Base-by-base conservation (phyloP, 257 asterid genomes). In the Solanum bulbocastanum region DNA sequence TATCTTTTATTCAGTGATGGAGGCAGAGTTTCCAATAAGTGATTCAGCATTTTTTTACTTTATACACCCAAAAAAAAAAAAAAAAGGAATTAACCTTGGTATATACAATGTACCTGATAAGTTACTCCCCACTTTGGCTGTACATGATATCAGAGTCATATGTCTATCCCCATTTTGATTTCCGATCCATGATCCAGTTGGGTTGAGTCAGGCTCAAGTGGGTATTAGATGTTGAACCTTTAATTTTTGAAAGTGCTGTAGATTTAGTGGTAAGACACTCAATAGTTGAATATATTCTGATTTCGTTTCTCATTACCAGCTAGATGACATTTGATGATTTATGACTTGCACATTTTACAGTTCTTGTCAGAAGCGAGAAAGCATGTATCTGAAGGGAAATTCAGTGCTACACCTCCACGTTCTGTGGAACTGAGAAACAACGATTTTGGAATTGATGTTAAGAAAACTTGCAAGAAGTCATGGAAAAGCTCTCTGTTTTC, bases 321-420 rank as follows among this genome's bases (percentile, higher is more conserved):
- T 18, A 36, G 16, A 37, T 25, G 42, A 37, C 52, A 74, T 37
- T 74, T 81, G 30, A 18, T 30, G 85, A 30, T 82, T 46, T 12
- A 73, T 15, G 23, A 13, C 25, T 49, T 52, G 68, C 7, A 4
- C 22, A 1, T 27, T 83, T 75, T 88, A 33, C 89, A 95, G 99
- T 94, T 96, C 91, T 85, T 95, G 89, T 88, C 90, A 91, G 98
- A 94, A 91, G 99, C 98, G 83, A 93, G 88, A 89, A 90, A 85
- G 15, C 91, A 82, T 58, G 42, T 88, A 33, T 11, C 39, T 44
- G 88, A 91, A 35, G 88, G 18, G 72, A 91, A 46, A 20, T n/a
- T 33, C 15, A 44, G 79, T 33, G 89, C 88, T 40, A 46, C 86
- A 66, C 82, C 74, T 15, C 42, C 16, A 42, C 60, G 79, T 78